Evolutionary conservation across 768 basidiomycete genomes (phyloP), one percentile per base, ranked within the genome.

Genomic region (Collybiopsis confluens): DNA sequence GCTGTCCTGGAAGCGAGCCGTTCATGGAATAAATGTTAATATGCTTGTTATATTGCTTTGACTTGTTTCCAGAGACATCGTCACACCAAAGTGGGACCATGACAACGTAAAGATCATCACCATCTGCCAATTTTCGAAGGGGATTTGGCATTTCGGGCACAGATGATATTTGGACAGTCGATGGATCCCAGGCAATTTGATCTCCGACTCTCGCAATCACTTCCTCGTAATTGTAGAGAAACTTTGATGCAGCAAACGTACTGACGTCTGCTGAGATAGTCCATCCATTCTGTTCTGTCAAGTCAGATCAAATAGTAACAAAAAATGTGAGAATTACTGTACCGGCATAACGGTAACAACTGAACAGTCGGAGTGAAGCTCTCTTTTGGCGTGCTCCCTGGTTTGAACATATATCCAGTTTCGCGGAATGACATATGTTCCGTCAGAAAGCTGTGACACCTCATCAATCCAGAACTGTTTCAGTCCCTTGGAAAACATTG

Each of bases 11-110:
- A 1, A 77, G 60, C 45, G 70, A 73, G 10, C 64, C 56, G 36
- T 75, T 68, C 1, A 62, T 68, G n/a, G 73, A 60, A 45, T 75
- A 76, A 0, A 70, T 65, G 45, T 74, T 76, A 60, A 62, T 68
- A 48, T 78, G 77, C 44, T 75, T 74, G 57, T 77, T 78, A 67
- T 69, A 78, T 36, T 68, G 69, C 57, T 78, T 78, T 3, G 68
- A 71, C 9, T 63, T 56, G 54, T 77, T 77, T 8, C 74, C 74
- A 0, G 73, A 78, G 0, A 75, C 70, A 59, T 78, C 73, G 50
- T 78, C 74, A 1, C 66, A 62, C 55, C 70, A 73, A 1, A 70
- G 44, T 41, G 69, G 65, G 44, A 71, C 60, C 20, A 65, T 65
- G 27, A 63, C 67, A 10, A 58, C 63, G 43, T 70, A 72, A 0